Percentiles rank a stretch among this genome's conserved stretches.
These are phyloP conservation scores for Aspergillus ochraceoroseus DNA, from an alignment of 2,329 filamentous ascomycete species.

Conservation along the genomic window DNA sequence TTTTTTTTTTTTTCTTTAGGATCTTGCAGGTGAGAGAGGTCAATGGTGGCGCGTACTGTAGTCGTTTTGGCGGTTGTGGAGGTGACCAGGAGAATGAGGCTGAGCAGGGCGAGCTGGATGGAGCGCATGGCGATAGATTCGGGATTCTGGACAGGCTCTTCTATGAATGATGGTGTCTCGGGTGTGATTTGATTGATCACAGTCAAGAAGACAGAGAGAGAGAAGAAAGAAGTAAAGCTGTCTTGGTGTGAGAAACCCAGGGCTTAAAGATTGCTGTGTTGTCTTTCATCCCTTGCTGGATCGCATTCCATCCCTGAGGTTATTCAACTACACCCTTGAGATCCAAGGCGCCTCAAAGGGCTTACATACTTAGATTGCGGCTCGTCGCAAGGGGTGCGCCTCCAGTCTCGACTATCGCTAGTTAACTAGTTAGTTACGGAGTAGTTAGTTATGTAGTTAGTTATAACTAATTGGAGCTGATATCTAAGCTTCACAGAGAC, in stretches of 20 bases:
- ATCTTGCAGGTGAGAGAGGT: neutral
- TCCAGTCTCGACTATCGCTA: too few relatives aligned
- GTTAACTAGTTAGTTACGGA: too few relatives aligned
- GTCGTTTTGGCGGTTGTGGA: constrained; percentile 7
- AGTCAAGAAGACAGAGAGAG: neutral
- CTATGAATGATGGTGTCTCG: neutral
- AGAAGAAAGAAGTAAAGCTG: neutral
- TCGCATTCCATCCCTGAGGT: constrained; percentile 1
- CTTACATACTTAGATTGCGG: too few relatives aligned
- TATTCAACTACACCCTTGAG: too few relatives aligned
- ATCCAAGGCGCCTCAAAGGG: too few relatives aligned
- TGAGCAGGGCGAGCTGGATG: neutral
- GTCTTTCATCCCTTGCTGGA: constrained; percentile 3
- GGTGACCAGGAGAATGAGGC: constrained; percentile 4
- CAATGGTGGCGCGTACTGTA: neutral
- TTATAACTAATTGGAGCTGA: too few relatives aligned
- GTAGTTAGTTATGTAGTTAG: too few relatives aligned
- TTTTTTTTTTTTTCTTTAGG: too few relatives aligned
- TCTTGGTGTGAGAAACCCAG: too few relatives aligned
- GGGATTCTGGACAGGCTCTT: neutral
- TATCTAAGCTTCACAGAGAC: too few relatives aligned
- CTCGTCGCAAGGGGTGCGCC: neutral
- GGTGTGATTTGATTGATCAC: neutral
- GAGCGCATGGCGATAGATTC: constrained; percentile 2
- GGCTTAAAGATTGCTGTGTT: neutral